A percentile compares a stretch with the other conserved stretches of the same genome.
These are phyloP conservation scores for Parmales sp. DNA, from an alignment of 108 stramenopile species.

Conservation along the genomic window DNA sequence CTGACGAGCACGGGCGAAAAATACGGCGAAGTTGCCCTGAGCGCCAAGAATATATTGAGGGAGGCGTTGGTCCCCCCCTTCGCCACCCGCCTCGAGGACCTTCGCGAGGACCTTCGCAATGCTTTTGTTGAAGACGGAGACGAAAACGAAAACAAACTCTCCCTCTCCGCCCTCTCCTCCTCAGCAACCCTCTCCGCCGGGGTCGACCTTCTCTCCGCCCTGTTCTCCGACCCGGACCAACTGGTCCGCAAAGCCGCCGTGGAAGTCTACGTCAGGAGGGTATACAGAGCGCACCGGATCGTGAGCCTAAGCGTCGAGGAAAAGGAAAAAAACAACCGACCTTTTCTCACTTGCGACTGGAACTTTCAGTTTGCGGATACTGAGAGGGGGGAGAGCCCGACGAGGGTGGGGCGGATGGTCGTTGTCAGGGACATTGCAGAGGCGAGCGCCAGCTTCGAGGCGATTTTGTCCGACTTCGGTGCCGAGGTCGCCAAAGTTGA, in stretches of 20 bases:
- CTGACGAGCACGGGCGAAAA: conserved; percentile 62
- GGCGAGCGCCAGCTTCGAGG: background rate
- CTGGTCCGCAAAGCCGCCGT: conserved; percentile 54
- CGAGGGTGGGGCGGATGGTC: conserved; percentile 53
- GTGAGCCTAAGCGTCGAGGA: conserved; percentile 46
- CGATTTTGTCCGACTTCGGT: conserved; percentile 18
- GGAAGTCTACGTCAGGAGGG: conserved; percentile 83
- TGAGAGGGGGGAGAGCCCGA: conserved; percentile 45
- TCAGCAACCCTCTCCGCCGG: conserved; percentile 75
- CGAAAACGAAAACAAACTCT: background rate
- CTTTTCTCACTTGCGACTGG: conserved; percentile 55
- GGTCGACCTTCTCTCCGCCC: conserved; percentile 80
- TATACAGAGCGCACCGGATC: conserved; percentile 86
- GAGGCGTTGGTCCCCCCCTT: conserved; percentile 60
- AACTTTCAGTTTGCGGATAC: conserved; percentile 79
- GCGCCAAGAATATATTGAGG: conserved; percentile 62
- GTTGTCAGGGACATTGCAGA: conserved; percentile 31
- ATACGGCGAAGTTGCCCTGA: conserved; percentile 76
- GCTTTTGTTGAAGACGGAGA: background rate
- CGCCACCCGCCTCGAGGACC: conserved; percentile 60
- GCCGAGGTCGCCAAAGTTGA: conserved; percentile 51
- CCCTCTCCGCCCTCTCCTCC: conserved; percentile 46
- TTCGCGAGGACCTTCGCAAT: conserved; percentile 27
- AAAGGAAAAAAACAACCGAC: background rate
- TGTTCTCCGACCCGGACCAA: conserved; percentile 66